Base-by-base conservation (phyloP, 2,329 filamentous ascomycete genomes). In the Dactylellina leptospora region DNA sequence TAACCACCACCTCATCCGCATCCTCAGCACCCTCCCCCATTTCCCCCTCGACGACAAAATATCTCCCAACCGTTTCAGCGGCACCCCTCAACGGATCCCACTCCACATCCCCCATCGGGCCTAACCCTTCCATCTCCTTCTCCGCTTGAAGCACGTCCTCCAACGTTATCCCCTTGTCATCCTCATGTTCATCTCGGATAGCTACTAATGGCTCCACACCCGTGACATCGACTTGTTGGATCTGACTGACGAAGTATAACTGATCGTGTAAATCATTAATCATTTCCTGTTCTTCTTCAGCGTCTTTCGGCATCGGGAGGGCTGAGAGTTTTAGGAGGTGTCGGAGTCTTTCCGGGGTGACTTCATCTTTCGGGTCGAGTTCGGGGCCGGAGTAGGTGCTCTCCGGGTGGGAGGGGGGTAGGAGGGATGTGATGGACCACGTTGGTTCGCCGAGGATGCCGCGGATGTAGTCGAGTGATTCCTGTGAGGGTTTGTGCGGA, bases 301-400 rank as follows among this genome's bases (percentile, higher is more conserved):
- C 75, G 1, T 83, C 83, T 16, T 83, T 81, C 0, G 93, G 92
- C 0, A 84, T 84, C 0, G 93, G 92, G 0, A 99, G 88, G 11
- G 93, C 93, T 2, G 93, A 96, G 38, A 97, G 88, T 16, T 91
- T 90, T 33, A 97, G 88, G 8, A 97, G 87, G 79, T 97, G 93
- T 76, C 86, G 87, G 0, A 97, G 85, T 79, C 92, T 88, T 45
- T 86, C 78, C 0, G 87, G 82, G 0, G 89, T 87, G 73, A 96
- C 63, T 80, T 79, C 53, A 82, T 78, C 76, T 78, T 59, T 74
- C 48, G 55, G 76, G 36, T 16, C 78, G 72, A 70, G 78, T 38
- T 79, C 79, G 1, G 42, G 77, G 74, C 16, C 78, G 73, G 48
- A 77, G 68, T 45, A 76, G 45, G 62, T 76, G 75, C 22, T 74